Evolutionary conservation across 306 rosid species (phyloP), one percentile per base, ranked within the genome.

Genomic region (Pyrus bretschneideri): DNA sequence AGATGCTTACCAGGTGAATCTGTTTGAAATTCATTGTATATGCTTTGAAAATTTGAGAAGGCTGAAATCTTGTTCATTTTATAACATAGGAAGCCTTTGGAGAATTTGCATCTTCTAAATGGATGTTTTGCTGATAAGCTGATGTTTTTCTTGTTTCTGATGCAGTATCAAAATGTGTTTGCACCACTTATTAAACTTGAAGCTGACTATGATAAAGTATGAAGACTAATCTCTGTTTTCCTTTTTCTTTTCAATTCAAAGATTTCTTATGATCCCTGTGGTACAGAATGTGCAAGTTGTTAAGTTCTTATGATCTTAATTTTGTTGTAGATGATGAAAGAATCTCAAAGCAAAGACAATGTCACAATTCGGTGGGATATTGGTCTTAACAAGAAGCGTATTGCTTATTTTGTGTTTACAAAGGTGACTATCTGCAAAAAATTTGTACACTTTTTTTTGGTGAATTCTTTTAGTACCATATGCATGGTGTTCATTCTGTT

Each of bases 161-260:
- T 77, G 76, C 91, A 96, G 99, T 91, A 96, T 89, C 99, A 96
- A 93, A 96, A 96, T 86, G 99, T 96, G 71, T 96, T 96, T 88
- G 99, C 98, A 11, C 99, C 99, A 29, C 99, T 96, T 81, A 96
- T 96, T 60, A 96, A 93, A 93, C 99, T 96, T 71, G 99, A 96
- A 88, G 99, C 99, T 59, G 99, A 96, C 86, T 96, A 96, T 81
- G 98, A 96, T 78, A 96, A 96, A 85, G 99, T 96, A 92, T 45
- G 76, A 17, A 18, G 68, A 58, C 61, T 40, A 40, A 49, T 51
- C 70, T 5, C 23, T 5, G 6, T 33, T 81, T 45, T 21, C 49
- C 27, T 27, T 19, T 18, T 23, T 38, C 21, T 15, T 19, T 9
- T 72, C 38, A 29, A 22, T 67, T 67, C 46, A 27, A 55, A 18